phyloP scores from a whole-genome alignment of 108 stramenopile genomes.

The Pseudonitzschia delicatissima region DNA sequence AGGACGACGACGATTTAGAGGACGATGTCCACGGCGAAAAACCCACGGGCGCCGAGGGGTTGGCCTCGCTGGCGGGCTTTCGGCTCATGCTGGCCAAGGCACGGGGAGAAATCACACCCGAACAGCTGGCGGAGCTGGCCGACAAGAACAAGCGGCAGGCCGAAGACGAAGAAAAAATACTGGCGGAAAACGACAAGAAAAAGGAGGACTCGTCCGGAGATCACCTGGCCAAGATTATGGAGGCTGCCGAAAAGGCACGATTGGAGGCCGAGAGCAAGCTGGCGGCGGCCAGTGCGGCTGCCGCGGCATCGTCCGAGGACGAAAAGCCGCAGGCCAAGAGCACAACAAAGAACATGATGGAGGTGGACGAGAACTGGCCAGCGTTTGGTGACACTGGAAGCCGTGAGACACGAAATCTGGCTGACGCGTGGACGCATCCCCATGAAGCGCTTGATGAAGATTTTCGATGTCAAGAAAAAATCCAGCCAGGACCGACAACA shows the following conservation, averaged over 20 bases:
- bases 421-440: constrained; percentile 70
- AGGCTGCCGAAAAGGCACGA: constrained; percentile 51
- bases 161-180: constrained; percentile 19
- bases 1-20: constrained; percentile 50
- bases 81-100: constrained; percentile 76
- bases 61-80: constrained; percentile 76
- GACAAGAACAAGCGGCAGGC: constrained; percentile 32
- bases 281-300: background rate
- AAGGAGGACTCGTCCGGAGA: constrained; percentile 25
- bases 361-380: constrained; percentile 72
- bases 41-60: constrained; percentile 55
- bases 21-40: constrained; percentile 46
- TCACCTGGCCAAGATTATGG: constrained; percentile 54
- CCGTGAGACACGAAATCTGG: constrained; percentile 84
- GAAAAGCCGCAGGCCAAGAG: constrained; percentile 4
- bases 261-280: constrained; percentile 26
- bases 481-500: constrained; percentile 50
- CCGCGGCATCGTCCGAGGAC: constrained; percentile 19
- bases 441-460: constrained; percentile 74
- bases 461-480: constrained; percentile 73
- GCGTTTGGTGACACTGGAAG: constrained; percentile 65
- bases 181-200: constrained; percentile 31
- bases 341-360: constrained; percentile 17
- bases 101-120: constrained; percentile 52
- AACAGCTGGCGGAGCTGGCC: constrained; percentile 32